Evolutionary conservation across 2,329 filamentous ascomycete species (phyloP), one percentile per base, ranked within the genome.

Genomic region (Phaeophleospora eucalypticola): DNA sequence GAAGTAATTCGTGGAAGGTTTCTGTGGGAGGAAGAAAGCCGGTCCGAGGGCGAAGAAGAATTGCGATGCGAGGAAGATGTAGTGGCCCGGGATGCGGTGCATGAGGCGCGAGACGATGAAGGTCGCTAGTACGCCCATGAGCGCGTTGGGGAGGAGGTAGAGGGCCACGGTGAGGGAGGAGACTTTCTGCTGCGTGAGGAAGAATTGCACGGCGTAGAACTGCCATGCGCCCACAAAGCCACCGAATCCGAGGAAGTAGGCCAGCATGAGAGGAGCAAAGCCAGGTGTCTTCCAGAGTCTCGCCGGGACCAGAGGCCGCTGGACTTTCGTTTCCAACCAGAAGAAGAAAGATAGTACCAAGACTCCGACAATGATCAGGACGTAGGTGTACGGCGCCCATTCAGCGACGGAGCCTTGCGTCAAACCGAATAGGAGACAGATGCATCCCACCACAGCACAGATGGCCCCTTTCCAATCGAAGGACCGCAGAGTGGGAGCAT

Each of bases 21-120:
- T 71, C 47, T 75, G 71, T 4, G 60, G 68, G 4, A 71, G 54
- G 48, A 70, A 71, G 45, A 71, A 70, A 0, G 63, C 67, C 0
- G 68, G 66, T 0, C 68, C 68, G 4, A 70, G 63, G 1, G 66
- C 67, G 15, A 68, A 62, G 7, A 57, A 56, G n/a, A 62, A 36
- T 69, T 74, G 74, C 9, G 69, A 68, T 1, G 67, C 67, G 0
- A 68, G 61, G 47, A 73, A 71, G 41, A 75, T 74, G 53, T 69
- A 72, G 41, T 75, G 72, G 1, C 71, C 70, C 0, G 72, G 70
- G 2, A 74, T 63, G 3, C 71, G 51, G 42, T 75, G 71, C n/a
- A 75, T 58, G 1, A 70, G 71, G 21, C 68, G 67, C 35, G 68
- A 70, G 7, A 75, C 72, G n/a, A 75, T 59, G 57, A 63, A 73